Evolutionary conservation across 306 rosid species (phyloP), one percentile per base, ranked within the genome.

Genomic region (Quercus gilva): DNA sequence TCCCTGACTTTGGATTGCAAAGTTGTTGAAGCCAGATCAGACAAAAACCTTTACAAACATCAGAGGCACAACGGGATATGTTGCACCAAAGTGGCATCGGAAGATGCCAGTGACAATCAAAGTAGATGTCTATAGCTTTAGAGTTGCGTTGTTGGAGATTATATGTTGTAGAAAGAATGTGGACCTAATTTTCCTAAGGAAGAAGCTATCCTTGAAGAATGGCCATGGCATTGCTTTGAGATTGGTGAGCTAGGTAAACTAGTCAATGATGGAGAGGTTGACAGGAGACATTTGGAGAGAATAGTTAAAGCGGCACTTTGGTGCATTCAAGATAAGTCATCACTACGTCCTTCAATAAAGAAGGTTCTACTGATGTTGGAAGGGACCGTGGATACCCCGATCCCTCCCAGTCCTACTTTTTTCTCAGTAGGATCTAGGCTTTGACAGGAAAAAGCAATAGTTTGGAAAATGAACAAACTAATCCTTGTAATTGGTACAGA

Each of bases 61-160:
- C 17, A 79, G 78, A 83, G 86, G 86, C 23, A 83, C 80, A 5
- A 79, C 51, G 53, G 83, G 83, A 43, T 78, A 83, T 59, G 80
- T 83, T 31, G 79, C 86, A 0, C 86, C 69, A 11, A 43, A 83
- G 65, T 57, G 86, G 83, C 71, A 71, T 28, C 29, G 12, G 9
- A 77, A 55, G 29, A 45, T 3, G 4, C 79, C 85, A 0, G 7
- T 82, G 10, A 77, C 82, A 0, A 55, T 57, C 15, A 77, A 82
- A 56, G 82, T 71, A 21, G 82, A 77, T 10, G 78, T 20, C 12
- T 82, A 72, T 20, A 82, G 79, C 75, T 82, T 69, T 15, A 74
- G 86, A 20, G 65, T 83, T 28, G 45, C 68, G 51, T 18, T 83
- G 7, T 33, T 78, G 56, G 83, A 83, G 76, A 49, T 11, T 49